Percentiles rank a stretch among this genome's conserved stretches.
Evolutionary conservation across 2,329 filamentous ascomycete species (phyloP).

Genomic region (Botrytis porri): DNA sequence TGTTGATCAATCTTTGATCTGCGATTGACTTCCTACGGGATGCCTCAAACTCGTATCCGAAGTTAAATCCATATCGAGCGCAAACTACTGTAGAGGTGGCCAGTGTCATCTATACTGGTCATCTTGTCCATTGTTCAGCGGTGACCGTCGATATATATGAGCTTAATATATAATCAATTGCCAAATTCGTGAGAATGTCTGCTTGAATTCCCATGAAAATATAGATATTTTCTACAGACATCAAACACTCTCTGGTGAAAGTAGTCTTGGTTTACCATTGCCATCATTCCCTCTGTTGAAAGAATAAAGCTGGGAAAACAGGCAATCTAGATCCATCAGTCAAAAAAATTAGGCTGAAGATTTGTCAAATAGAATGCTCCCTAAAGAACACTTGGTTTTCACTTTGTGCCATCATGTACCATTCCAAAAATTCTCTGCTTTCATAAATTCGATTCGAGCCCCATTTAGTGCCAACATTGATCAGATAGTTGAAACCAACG

Average conservation of each 20-base stretch:
- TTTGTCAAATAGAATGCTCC: slow-evolving; percentile 24
- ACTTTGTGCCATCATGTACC: slow-evolving; percentile 27
- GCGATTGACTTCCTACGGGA: not conserved
- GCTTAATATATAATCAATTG: not conserved
- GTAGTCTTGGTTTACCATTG: not conserved
- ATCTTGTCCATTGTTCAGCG: not conserved
- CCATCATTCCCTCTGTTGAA: not conserved
- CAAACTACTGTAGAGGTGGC: not conserved
- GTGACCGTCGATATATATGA: no score
- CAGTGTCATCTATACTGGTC: not conserved
- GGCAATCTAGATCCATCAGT: no score
- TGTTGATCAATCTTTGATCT: not conserved
- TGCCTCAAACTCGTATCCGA: not conserved
- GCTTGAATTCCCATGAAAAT: not conserved
- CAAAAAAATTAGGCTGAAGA: slow-evolving; percentile 1
- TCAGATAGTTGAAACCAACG: slow-evolving; percentile 29
- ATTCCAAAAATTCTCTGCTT: slow-evolving; percentile 27
- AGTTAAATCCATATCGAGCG: not conserved
- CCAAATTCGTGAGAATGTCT: not conserved
- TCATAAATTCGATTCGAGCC: slow-evolving; percentile 28
- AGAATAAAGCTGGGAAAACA: not conserved
- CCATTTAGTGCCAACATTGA: slow-evolving; percentile 4
- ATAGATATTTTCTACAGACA: not conserved
- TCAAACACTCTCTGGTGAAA: not conserved
- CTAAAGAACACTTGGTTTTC: slow-evolving; percentile 26